These are phyloP conservation scores for Cyberlindnera euphorbiiphila DNA, from an alignment of 805 yeast species.

Conservation along the genomic window DNA sequence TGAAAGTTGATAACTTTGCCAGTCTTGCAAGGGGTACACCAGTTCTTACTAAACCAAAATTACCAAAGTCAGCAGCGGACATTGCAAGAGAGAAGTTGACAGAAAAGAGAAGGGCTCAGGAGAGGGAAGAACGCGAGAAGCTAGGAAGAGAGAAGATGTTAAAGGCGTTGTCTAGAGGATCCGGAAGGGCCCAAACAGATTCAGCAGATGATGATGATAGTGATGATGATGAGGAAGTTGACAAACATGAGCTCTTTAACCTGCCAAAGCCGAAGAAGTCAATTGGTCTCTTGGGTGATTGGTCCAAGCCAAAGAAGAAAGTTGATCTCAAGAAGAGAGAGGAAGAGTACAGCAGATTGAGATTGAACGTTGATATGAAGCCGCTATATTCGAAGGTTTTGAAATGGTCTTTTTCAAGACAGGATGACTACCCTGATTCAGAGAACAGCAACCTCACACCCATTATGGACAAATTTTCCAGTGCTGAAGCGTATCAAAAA, in stretches of 20 bases:
- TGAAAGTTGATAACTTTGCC: constrained; percentile 37
- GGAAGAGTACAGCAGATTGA: constrained; percentile 71
- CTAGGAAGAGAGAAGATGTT: constrained; percentile 28
- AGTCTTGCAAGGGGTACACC: constrained; percentile 30
- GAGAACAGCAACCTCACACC: constrained; percentile 30
- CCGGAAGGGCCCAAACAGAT: background rate
- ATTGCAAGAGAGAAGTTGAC: constrained; percentile 33
- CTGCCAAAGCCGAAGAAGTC: constrained; percentile 5
- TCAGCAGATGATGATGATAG: constrained; percentile 4
- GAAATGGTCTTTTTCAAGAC: constrained; percentile 68
- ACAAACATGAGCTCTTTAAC: constrained; percentile 29
- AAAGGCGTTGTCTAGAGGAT: constrained; percentile 13
- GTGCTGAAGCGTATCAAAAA: constrained; percentile 61
- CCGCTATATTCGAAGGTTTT: constrained; percentile 70
- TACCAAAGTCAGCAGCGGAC: constrained; percentile 36
- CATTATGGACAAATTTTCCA: constrained; percentile 53
- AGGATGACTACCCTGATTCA: constrained; percentile 56
- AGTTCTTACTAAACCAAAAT: constrained; percentile 25
- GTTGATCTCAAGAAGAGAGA: constrained; percentile 43
- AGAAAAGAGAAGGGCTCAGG: constrained; percentile 31
- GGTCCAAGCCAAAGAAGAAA: constrained; percentile 32
- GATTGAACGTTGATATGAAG: constrained; percentile 73
- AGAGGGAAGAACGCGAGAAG: background rate
- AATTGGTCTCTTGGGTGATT: constrained; percentile 32
- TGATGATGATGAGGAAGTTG: constrained; percentile 31